Evolutionary conservation across 2,329 filamentous ascomycete species (phyloP).

Genomic region (Paraphoma chrysanthemicola): DNA sequence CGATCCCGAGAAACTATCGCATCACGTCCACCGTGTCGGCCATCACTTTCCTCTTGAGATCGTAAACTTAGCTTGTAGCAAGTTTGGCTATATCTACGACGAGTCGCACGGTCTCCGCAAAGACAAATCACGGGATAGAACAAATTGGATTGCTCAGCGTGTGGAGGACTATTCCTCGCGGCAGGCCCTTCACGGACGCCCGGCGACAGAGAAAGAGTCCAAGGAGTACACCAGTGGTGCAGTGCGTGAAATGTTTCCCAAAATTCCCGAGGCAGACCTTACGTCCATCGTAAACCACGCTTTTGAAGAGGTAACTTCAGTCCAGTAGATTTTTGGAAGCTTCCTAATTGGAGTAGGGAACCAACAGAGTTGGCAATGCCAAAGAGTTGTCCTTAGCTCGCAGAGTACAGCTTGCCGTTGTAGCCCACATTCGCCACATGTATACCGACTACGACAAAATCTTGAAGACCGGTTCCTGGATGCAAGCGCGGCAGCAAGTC

Average conservation of each 20-base stretch:
- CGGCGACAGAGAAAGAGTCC: conserved; percentile 49
- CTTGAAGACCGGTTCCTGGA: conserved; percentile 60
- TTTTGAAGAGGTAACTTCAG: conserved; percentile 60
- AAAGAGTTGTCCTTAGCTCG: conserved; percentile 61
- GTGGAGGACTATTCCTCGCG: conserved; percentile 44
- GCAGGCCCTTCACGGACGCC: conserved; percentile 31
- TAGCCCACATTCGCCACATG: conserved; percentile 67
- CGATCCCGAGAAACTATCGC: conserved; percentile 60
- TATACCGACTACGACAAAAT: conserved; percentile 70
- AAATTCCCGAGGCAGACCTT: conserved; percentile 65
- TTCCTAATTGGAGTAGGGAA: conserved; percentile 51
- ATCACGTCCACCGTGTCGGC: conserved; percentile 67
- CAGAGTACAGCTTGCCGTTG: conserved; percentile 66
- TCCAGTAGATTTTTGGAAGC: neutral
- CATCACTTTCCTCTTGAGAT: conserved; percentile 69
- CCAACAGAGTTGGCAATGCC: conserved; percentile 65
- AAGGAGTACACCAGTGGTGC: conserved; percentile 65
- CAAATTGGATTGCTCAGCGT: conserved; percentile 41
- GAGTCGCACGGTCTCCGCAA: conserved; percentile 29
- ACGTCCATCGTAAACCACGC: conserved; percentile 66
- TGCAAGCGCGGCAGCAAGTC: conserved; percentile 61
- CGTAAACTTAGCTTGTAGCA: conserved; percentile 62
- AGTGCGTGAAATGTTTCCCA: conserved; percentile 68
- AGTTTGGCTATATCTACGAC: conserved; percentile 50
- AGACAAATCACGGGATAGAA: conserved; percentile 24